Conservation (phyloP, 176 grass and related monocot genomes). For the Triticum turgidum region DNA sequence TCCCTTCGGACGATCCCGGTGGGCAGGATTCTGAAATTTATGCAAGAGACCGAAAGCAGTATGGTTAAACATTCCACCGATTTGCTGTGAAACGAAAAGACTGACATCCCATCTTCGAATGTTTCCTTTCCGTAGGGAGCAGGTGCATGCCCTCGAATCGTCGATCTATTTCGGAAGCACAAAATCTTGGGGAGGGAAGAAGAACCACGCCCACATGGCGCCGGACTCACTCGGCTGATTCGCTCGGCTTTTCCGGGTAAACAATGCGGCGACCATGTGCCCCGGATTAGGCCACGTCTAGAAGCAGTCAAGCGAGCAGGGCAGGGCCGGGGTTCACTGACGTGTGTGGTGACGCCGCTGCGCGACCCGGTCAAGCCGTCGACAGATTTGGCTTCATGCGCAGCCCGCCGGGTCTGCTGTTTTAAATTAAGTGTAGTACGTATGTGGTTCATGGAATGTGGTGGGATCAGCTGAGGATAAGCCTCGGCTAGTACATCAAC, state of each 20-base stretch:
- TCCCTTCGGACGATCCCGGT: too few relatives aligned
- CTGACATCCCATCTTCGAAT: background rate
- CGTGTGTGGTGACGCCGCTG: conserved; percentile 7
- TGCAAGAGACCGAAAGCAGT: too few relatives aligned
- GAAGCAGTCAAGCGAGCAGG: background rate
- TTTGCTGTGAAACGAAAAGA: too few relatives aligned
- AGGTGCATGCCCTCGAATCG: background rate
- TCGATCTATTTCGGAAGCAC: background rate
- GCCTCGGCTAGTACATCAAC: too few relatives aligned
- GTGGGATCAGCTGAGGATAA: too few relatives aligned
- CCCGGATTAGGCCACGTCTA: background rate
- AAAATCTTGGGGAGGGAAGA: background rate
- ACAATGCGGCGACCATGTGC: too few relatives aligned
- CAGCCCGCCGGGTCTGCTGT: too few relatives aligned
- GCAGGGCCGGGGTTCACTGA: background rate
- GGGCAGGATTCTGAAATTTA: too few relatives aligned
- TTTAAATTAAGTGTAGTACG: background rate
- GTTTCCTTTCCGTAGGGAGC: background rate
- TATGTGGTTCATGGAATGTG: background rate
- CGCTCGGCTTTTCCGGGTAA: background rate
- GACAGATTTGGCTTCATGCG: background rate
- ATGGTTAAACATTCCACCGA: too few relatives aligned
- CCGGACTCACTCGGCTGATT: background rate
- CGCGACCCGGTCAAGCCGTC: background rate
- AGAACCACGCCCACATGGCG: too few relatives aligned